Percentiles rank a stretch among this genome's conserved stretches.
phyloP scores from a whole-genome alignment of 2,329 filamentous ascomycete species.

The Teratosphaeria destructans region DNA sequence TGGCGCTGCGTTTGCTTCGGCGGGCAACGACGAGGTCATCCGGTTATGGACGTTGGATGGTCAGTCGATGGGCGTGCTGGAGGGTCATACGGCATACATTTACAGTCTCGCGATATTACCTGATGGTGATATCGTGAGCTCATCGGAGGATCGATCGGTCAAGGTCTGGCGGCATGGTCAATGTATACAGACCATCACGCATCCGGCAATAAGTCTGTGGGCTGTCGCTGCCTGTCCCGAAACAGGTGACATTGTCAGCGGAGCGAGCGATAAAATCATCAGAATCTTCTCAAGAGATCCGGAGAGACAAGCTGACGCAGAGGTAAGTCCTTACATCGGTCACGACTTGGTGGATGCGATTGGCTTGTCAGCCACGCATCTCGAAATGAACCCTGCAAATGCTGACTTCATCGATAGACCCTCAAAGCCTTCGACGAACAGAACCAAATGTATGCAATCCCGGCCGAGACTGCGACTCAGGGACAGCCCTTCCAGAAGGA shows the following conservation, averaged over 20 bases:
- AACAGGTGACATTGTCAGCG: slow-evolving; percentile 86
- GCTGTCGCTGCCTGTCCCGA: slow-evolving; percentile 70
- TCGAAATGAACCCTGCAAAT: neutral
- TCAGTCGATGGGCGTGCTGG: slow-evolving; percentile 62
- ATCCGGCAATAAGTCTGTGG: slow-evolving; percentile 96
- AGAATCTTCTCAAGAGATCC: slow-evolving; percentile 70
- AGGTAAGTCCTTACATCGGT: slow-evolving; percentile 30
- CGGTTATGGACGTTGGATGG: slow-evolving; percentile 79
- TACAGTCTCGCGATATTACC: slow-evolving; percentile 73
- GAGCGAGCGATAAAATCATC: slow-evolving; percentile 77
- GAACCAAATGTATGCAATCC: slow-evolving; percentile 27
- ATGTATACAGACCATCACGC: slow-evolving; percentile 91
- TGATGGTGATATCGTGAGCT: slow-evolving; percentile 78
- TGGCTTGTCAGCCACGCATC: neutral
- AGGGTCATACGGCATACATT: slow-evolving; percentile 89
- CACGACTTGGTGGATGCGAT: neutral
- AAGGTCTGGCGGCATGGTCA: slow-evolving; percentile 74
- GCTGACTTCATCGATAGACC: slow-evolving; percentile 8
- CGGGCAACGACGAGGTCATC: slow-evolving; percentile 84
- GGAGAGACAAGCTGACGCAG: slow-evolving; percentile 58
- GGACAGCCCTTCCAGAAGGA: slow-evolving; percentile 69
- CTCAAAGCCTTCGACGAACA: slow-evolving; percentile 69
- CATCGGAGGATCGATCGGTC: slow-evolving; percentile 88
- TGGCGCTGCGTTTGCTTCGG: slow-evolving; percentile 86
- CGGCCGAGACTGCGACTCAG: slow-evolving; percentile 55